Conservation (phyloP, 192 early-diverging fungal species). For the Backusella parvicylindrica region DNA sequence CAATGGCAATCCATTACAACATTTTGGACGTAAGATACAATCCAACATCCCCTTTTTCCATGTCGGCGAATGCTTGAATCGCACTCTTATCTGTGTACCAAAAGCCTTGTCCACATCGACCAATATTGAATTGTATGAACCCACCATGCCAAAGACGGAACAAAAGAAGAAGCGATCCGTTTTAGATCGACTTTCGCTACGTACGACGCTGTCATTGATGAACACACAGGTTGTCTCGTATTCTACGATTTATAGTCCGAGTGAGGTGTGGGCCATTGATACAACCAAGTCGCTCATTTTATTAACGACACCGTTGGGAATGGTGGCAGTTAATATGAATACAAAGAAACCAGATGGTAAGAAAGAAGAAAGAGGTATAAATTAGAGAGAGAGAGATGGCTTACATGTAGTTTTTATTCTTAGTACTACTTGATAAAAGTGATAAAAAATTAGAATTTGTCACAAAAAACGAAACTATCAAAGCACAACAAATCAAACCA, state of each 20-base stretch:
- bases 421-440: constrained; percentile 74
- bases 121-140: constrained; percentile 73
- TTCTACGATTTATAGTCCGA: constrained; percentile 90
- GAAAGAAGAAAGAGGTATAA: background rate
- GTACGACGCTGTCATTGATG: constrained; percentile 1
- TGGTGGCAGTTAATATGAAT: constrained; percentile 87
- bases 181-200: constrained; percentile 32
- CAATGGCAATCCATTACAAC: constrained; percentile 7
- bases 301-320: constrained; percentile 84
- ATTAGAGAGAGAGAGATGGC: constrained; percentile 20
- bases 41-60: constrained; percentile 71
- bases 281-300: constrained; percentile 78
- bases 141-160: constrained; percentile 47
- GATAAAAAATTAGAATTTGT: constrained; percentile 82
- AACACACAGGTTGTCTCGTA: constrained; percentile 25
- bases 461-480: constrained; percentile 59
- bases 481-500: constrained; percentile 15
- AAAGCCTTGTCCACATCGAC: constrained; percentile 63
- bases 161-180: constrained; percentile 34
- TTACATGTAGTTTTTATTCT: background rate
- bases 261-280: constrained; percentile 82
- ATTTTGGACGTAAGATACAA: constrained; percentile 47
- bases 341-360: constrained; percentile 73
- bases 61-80: constrained; percentile 55
- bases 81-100: constrained; percentile 59